Conservation (phyloP, 2,329 filamentous ascomycete genomes). For the Waltergamsia citrina region DNA sequence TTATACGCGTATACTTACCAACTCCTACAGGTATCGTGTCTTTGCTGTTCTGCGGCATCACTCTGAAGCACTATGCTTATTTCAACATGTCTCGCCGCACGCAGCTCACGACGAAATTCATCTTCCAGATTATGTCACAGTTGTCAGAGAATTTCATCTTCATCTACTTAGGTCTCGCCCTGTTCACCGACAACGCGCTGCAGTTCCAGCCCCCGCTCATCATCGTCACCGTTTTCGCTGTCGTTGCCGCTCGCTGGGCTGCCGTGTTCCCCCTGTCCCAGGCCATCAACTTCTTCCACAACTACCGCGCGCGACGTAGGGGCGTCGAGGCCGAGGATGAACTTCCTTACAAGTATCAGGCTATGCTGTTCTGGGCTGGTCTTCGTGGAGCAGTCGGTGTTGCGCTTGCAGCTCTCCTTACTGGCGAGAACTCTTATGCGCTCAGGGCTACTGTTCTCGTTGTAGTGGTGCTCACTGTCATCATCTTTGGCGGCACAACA, state of each 20-base stretch:
- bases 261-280: conserved; percentile 89
- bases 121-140: conserved; percentile 91
- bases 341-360: conserved; percentile 88
- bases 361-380: conserved; percentile 99
- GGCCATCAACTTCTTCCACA: conserved; percentile 86
- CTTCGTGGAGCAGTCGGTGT: conserved; percentile 93
- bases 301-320: conserved; percentile 70
- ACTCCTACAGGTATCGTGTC: conserved; percentile 75
- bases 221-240: conserved; percentile 81
- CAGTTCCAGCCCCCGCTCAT: conserved; percentile 94
- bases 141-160: conserved; percentile 99
- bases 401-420: conserved; percentile 80
- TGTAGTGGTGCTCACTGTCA: conserved; percentile 93
- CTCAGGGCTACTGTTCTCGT: conserved; percentile 93
- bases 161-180: conserved; percentile 89
- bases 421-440: conserved; percentile 70
- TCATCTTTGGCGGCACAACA: conserved; percentile 96
- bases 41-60: conserved; percentile 94
- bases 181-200: conserved; percentile 84
- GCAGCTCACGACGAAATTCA: conserved; percentile 94
- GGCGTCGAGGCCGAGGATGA: conserved; percentile 74
- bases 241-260: conserved; percentile 85
- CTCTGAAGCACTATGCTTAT: conserved; percentile 96
- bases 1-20: no score
- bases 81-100: conserved; percentile 99